Percentiles rank a stretch among this genome's conserved stretches.
phyloP scores from a whole-genome alignment of 78 protist species.

The Protostelium mycophagum region DNA sequence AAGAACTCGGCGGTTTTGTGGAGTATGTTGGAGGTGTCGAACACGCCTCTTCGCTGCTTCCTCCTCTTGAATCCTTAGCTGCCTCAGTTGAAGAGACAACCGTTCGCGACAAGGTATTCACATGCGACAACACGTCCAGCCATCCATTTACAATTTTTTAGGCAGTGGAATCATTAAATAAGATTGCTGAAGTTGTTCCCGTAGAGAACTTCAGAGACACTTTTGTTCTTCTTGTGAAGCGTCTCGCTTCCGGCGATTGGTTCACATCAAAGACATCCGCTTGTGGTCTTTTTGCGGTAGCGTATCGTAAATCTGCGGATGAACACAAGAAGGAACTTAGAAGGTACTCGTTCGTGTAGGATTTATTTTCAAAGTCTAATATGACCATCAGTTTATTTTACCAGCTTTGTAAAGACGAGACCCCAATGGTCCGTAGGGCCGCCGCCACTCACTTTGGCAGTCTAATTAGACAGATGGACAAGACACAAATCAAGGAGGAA shows the following conservation, averaged over 20 bases:
- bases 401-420: conserved; percentile 85
- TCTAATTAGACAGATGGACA: conserved; percentile 68
- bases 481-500: conserved; percentile 52
- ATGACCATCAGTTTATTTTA: conserved; percentile 33
- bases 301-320: conserved; percentile 51
- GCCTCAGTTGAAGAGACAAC: conserved; percentile 84
- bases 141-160: background rate
- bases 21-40: conserved; percentile 90
- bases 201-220: conserved; percentile 29
- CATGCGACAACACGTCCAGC: conserved; percentile 9
- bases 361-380: too few species aligned
- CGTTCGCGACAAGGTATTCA: conserved; percentile 91
- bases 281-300: conserved; percentile 76
- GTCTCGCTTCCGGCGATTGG: conserved; percentile 88
- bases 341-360: too few species aligned
- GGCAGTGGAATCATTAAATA: conserved; percentile 84
- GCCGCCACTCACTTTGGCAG: conserved; percentile 78
- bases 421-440: conserved; percentile 94
- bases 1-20: conserved; percentile 87
- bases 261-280: conserved; percentile 92
- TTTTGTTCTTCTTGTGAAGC: conserved; percentile 61
- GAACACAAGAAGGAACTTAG: conserved; percentile 61
- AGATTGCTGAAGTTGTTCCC: conserved; percentile 52
- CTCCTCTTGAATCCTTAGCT: conserved; percentile 86
- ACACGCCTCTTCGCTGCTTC: conserved; percentile 68